Evolutionary conservation across 768 basidiomycete species (phyloP).

Genomic region (Naematelia encephala): DNA sequence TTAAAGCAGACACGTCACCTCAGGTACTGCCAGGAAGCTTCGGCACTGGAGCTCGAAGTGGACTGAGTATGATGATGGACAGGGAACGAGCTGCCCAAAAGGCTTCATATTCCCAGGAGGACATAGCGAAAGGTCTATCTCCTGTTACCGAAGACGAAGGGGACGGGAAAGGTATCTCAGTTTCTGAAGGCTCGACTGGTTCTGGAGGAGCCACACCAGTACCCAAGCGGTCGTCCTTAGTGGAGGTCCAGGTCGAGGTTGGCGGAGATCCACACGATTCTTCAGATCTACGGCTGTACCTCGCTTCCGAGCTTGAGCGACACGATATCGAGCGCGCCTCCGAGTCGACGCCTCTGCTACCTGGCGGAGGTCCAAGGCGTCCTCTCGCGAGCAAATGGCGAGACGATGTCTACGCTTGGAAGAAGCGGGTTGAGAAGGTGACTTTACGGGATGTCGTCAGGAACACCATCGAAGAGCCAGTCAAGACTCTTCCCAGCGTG

Average conservation of each 20-base stretch:
- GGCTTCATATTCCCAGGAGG: constrained; percentile 1
- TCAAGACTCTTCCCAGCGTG: constrained; percentile 67
- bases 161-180: background rate
- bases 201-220: background rate
- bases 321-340: constrained; percentile 18
- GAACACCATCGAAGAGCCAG: constrained; percentile 37
- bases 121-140: background rate
- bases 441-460: constrained; percentile 36
- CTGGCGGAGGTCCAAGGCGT: background rate
- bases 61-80: constrained; percentile 44
- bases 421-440: constrained; percentile 29
- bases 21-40: constrained; percentile 1
- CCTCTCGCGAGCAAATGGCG: background rate
- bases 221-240: background rate
- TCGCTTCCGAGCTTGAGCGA: constrained; percentile 22
- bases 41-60: constrained; percentile 25
- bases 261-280: constrained; percentile 15
- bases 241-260: background rate
- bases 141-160: background rate
- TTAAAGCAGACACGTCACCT: background rate
- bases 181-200: background rate
- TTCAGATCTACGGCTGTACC: constrained; percentile 26
- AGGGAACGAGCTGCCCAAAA: constrained; percentile 12
- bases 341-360: constrained; percentile 32
- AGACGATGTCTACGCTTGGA: constrained; percentile 6